A percentile compares a stretch with the other conserved stretches of the same genome.
Evolutionary conservation across 1,284 basidiomycete species (phyloP).

Genomic region (Sanguinoderma infundibulare): DNA sequence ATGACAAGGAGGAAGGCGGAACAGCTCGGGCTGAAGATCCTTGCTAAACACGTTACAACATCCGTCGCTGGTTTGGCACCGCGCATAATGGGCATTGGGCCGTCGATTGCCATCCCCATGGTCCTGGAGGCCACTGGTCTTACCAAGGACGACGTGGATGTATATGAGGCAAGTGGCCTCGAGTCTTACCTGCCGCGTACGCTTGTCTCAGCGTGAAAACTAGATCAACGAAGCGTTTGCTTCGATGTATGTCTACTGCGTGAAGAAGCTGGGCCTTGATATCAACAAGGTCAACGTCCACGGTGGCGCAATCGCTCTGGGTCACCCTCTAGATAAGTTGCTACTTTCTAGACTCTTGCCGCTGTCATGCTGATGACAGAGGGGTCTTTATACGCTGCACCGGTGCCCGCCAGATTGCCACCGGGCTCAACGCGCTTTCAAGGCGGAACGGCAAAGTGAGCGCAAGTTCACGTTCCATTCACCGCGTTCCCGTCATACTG

Average conservation of each 20-base stretch:
- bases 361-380: not conserved
- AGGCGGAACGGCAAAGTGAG: constrained; percentile 78
- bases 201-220: not conserved
- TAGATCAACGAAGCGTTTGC: constrained; percentile 94
- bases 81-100: constrained; percentile 87
- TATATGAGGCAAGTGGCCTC: constrained; percentile 64
- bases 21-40: constrained; percentile 72
- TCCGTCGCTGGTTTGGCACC: constrained; percentile 77
- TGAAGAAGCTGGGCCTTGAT: constrained; percentile 76
- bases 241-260: constrained; percentile 84
- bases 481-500: constrained; percentile 2
- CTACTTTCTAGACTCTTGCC: constrained; percentile 9
- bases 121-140: constrained; percentile 70
- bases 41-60: constrained; percentile 83
- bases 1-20: constrained; percentile 90
- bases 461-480: constrained; percentile 4
- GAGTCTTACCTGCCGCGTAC: not conserved
- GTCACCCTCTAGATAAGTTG: constrained; percentile 83
- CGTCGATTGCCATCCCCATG: constrained; percentile 72
- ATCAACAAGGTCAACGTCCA: constrained; percentile 84
- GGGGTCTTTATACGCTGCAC: constrained; percentile 67
- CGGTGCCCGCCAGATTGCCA: constrained; percentile 87
- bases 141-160: constrained; percentile 73
- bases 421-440: constrained; percentile 83
- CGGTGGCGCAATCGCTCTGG: constrained; percentile 89